These are phyloP conservation scores for Limnomonas spitsbergensis DNA, from an alignment of 139 green algal species.

Conservation along the genomic window DNA sequence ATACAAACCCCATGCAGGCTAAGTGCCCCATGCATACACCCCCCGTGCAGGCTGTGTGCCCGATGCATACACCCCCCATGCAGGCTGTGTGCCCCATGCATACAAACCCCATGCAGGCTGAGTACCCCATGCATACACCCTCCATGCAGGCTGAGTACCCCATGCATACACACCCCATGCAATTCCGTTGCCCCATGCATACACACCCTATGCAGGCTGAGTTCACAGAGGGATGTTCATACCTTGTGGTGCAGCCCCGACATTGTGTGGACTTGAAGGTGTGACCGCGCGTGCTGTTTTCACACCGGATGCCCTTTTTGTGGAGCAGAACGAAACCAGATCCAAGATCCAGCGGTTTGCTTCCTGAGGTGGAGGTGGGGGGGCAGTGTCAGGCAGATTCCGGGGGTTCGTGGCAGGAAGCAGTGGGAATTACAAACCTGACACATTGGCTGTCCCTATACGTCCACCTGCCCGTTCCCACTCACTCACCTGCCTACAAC, in stretches of 20 bases:
- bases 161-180: background rate
- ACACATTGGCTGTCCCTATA: too few relatives aligned
- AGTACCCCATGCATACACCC: background rate
- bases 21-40: too few relatives aligned
- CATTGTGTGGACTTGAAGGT: constrained; percentile 1
- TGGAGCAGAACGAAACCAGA: background rate
- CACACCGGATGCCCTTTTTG: background rate
- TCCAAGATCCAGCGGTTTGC: background rate
- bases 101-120: background rate
- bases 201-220: background rate
- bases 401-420: too few relatives aligned
- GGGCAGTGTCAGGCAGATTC: too few relatives aligned
- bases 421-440: too few relatives aligned
- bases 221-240: background rate
- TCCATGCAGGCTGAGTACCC: background rate
- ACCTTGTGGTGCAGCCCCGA: background rate
- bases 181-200: background rate
- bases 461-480: too few relatives aligned
- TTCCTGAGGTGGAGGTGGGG: background rate
- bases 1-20: too few relatives aligned
- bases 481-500: too few relatives aligned
- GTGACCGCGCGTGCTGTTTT: constrained; percentile 1
- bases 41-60: too few relatives aligned
- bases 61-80: background rate
- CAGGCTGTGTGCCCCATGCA: background rate